A percentile compares a stretch with the other conserved stretches of the same genome.
Evolutionary conservation across 768 basidiomycete genomes (phyloP).

Genomic region (Russula foetens): DNA sequence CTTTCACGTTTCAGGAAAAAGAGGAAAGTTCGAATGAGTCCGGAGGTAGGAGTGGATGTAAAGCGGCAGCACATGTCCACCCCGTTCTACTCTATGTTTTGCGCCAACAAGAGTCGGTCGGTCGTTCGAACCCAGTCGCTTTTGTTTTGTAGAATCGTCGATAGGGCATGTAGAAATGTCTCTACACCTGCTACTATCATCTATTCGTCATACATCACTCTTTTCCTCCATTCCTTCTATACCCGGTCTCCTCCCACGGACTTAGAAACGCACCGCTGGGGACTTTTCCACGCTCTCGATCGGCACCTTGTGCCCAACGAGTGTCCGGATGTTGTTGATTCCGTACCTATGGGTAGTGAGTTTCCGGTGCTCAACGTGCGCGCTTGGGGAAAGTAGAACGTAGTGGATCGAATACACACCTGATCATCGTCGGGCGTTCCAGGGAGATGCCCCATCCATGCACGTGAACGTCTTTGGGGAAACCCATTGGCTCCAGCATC

Average conservation of each 20-base stretch:
- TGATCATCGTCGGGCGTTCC: conserved; percentile 98
- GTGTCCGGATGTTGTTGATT: conserved; percentile 92
- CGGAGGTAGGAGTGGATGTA: no score
- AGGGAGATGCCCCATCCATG: conserved; percentile 95
- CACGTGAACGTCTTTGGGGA: conserved; percentile 92
- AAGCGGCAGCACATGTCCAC: no score
- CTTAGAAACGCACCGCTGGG: conserved; percentile 83
- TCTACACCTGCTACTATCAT: no score
- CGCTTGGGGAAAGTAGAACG: background rate
- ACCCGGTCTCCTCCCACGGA: background rate
- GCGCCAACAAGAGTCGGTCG: no score
- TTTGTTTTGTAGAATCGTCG: no score
- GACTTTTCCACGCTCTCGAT: conserved; percentile 84
- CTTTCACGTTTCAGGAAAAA: no score
- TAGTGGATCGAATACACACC: conserved; percentile 39
- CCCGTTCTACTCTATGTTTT: no score
- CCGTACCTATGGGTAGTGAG: conserved; percentile 57
- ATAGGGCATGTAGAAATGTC: no score
- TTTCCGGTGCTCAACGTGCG: background rate
- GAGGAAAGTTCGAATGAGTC: no score
- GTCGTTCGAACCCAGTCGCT: no score
- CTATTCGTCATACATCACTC: no score
- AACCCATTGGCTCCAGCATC: conserved; percentile 98
- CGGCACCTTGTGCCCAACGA: conserved; percentile 95
- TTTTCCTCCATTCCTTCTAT: background rate